Conservation (phyloP, 768 basidiomycete genomes). For the Gymnopilus dilepis region DNA sequence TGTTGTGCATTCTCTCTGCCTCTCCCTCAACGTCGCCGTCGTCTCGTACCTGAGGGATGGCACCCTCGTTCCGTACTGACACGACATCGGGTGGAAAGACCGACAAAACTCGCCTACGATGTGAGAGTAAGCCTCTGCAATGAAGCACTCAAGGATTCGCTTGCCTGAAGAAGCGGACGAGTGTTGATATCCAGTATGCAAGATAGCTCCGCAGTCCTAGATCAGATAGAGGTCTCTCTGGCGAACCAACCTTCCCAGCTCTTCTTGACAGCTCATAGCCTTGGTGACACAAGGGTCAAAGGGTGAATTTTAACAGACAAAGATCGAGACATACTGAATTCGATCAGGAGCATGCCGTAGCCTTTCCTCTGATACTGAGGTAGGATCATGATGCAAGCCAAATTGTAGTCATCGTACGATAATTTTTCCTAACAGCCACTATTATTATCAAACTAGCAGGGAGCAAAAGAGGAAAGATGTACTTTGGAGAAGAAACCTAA, state of each 20-base stretch:
- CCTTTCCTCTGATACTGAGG: conserved; percentile 91
- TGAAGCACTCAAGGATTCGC: conserved; percentile 17
- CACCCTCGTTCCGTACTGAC: conserved; percentile 49
- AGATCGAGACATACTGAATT: conserved; percentile 78
- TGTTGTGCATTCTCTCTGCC: conserved; percentile 30
- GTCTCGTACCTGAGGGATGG: conserved; percentile 45
- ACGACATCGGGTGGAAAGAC: conserved; percentile 60
- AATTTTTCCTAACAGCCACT: conserved; percentile 74
- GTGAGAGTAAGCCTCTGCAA: not conserved
- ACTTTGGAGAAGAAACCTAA: conserved; percentile 77
- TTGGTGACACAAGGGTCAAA: not conserved
- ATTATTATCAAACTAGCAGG: not conserved
- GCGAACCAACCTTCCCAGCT: conserved; percentile 82
- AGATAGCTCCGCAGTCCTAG: conserved; percentile 91
- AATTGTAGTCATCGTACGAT: conserved; percentile 96
- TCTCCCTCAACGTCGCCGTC: conserved; percentile 33
- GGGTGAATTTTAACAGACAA: not conserved
- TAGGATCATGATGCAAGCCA: conserved; percentile 94
- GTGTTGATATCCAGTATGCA: conserved; percentile 83
- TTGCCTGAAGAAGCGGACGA: conserved; percentile 85
- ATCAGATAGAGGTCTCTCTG: conserved; percentile 94
- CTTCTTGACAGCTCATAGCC: conserved; percentile 92
- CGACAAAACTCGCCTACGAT: conserved; percentile 57
- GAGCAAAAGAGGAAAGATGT: not conserved
- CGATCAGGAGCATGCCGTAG: conserved; percentile 95